phyloP scores from a whole-genome alignment of 306 rosid species.

The Herpetospermum pedunculosum region DNA sequence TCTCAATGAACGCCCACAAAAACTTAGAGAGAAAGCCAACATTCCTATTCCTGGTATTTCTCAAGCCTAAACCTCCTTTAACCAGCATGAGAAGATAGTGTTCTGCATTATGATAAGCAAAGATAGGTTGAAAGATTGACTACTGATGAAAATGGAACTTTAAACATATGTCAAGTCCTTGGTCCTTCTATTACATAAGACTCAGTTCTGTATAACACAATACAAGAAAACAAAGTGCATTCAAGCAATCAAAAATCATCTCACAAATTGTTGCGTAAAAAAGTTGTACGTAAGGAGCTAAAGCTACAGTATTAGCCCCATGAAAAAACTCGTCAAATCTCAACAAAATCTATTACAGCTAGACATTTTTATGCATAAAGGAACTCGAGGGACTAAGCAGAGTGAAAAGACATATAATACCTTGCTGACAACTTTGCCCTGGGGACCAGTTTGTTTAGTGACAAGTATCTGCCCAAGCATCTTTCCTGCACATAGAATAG shows the following conservation, averaged over 20 bases:
- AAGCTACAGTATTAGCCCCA: background rate
- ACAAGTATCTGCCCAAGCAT: conserved; percentile 98
- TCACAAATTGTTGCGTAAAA: background rate
- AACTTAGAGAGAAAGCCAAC: background rate
- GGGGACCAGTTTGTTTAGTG: conserved; percentile 93
- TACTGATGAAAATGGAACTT: background rate
- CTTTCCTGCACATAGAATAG: conserved; percentile 47
- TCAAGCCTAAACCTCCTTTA: background rate
- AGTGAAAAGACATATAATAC: conserved; percentile 25
- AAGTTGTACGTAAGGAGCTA: background rate
- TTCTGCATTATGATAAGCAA: background rate
- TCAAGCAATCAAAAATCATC: background rate
- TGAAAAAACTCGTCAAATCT: background rate
- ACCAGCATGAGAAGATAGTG: background rate
- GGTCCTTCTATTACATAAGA: background rate
- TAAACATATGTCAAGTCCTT: background rate
- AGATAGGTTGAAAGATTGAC: background rate
- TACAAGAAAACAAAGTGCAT: background rate
- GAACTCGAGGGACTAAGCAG: background rate
- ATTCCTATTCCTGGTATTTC: background rate
- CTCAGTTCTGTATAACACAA: background rate
- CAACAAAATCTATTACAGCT: background rate
- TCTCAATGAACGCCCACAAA: background rate
- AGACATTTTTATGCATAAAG: background rate
- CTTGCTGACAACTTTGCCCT: conserved; percentile 95